These are phyloP conservation scores for Polygonum aviculare DNA, from an alignment of 148 eudicot genomes.

Conservation along the genomic window DNA sequence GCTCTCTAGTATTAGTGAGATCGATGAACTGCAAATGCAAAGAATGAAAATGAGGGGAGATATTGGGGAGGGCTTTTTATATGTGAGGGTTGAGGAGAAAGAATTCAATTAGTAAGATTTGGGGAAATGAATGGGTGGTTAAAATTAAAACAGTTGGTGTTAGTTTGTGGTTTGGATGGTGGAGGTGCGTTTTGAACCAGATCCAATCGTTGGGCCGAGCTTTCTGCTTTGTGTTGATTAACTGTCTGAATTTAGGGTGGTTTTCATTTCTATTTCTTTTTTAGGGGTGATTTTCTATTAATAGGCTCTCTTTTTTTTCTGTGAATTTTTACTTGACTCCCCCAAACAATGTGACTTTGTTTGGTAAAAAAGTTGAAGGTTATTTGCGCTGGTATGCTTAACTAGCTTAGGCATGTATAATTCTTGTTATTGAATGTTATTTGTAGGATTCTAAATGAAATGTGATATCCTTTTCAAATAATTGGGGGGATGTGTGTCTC, in stretches of 20 bases:
- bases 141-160: background rate
- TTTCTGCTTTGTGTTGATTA: background rate
- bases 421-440: too few species aligned
- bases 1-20: background rate
- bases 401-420: background rate
- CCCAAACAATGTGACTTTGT: too few species aligned
- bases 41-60: background rate
- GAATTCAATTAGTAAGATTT: background rate
- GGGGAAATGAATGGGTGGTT: background rate
- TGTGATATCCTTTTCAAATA: too few species aligned
- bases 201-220: background rate
- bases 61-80: background rate
- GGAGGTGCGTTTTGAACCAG: background rate
- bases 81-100: background rate
- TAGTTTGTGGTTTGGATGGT: background rate
- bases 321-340: too few species aligned
- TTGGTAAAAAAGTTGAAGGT: too few species aligned
- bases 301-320: background rate
- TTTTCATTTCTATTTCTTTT: background rate
- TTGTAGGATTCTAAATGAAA: too few species aligned
- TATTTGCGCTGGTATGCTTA: background rate
- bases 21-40: background rate
- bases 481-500: too few species aligned
- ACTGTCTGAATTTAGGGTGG: background rate
- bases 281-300: background rate